Conservation (phyloP, 2,329 filamentous ascomycete species). For the Exophiala sideris region DNA sequence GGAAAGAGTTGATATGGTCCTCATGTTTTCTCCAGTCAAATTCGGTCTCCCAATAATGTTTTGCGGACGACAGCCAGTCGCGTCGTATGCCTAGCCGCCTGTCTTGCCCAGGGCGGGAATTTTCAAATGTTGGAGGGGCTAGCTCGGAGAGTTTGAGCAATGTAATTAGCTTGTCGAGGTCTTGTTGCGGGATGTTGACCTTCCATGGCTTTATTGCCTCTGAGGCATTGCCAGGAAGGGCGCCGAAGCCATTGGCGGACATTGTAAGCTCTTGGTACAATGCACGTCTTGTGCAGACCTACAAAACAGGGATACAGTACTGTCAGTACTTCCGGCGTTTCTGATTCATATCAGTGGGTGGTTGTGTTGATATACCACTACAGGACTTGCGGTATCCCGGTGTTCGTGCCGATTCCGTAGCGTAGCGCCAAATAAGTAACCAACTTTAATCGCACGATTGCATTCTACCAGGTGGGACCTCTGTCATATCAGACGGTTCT, state of each 20-base stretch:
- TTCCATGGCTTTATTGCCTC: slow-evolving; percentile 1
- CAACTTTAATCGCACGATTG: no score
- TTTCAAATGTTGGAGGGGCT: slow-evolving; percentile 34
- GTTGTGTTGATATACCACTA: no score
- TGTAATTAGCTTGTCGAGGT: slow-evolving; percentile 45
- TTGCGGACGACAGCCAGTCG: slow-evolving; percentile 16
- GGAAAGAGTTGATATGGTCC: slow-evolving; percentile 48
- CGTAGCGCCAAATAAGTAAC: no score
- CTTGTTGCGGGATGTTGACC: slow-evolving; percentile 38
- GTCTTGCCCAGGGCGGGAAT: slow-evolving; percentile 30
- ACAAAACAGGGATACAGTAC: no score
- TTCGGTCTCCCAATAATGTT: slow-evolving; percentile 9
- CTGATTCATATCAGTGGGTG: no score
- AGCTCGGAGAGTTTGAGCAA: slow-evolving; percentile 49
- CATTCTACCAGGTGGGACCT: no score
- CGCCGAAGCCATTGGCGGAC: not conserved
- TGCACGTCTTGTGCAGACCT: no score
- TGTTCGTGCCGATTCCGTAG: no score
- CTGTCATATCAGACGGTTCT: no score
- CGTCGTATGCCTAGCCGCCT: slow-evolving; percentile 6
- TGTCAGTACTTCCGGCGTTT: no score
- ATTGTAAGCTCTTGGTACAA: not conserved
- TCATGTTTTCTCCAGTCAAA: slow-evolving; percentile 27
- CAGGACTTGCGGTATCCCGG: no score
- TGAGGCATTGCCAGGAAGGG: not conserved